Evolutionary conservation across 2,329 filamentous ascomycete genomes (phyloP), one percentile per base, ranked within the genome.

Genomic region (Hypocrella siamensis): DNA sequence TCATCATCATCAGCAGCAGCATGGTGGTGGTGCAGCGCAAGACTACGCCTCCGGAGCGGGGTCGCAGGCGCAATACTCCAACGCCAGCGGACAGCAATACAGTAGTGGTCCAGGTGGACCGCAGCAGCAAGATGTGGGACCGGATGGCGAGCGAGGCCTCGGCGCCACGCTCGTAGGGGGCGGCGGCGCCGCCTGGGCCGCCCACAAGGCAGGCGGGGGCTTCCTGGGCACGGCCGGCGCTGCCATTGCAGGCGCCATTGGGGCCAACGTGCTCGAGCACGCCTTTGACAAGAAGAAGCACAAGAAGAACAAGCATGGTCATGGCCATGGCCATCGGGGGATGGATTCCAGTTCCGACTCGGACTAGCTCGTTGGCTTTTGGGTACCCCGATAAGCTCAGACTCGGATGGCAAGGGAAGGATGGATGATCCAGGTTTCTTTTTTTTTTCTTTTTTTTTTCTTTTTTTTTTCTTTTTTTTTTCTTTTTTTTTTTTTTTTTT

Each of bases 401-500:
- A 24, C 9, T 12, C 8, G 12, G 12, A 24, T 4, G 21, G 21
- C 21, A 8, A 24, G 8, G 9, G 12, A 24, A 12, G 21, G 21
- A 24, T 24, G 3, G 9, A 24, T 24, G 3, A 4, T 3, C 8
- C 8, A 9, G 3, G 21, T 7, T 21, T 19, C 17, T 21, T 21
- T 30, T 9, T 30, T 31, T 24, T 19, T 30, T 22, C 5, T 5
- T 6, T 30, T n/a, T 11, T 14, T 28, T 11, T 14, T 17, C 9
- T 30, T 6, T 18, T 18, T 11, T 6, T 22, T 15, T 30, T 14
- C 28, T 7, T n/a, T 26, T 14, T n/a, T 14, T 7, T 14, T 50
- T 44, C 56, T 49, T 54, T 44, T 41, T 65, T 61, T 42, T 80
- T 75, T 45, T 84, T 79, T 28, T 75, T 66, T 10, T 83, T 79